These are phyloP conservation scores for Alternaria conjuncta DNA, from an alignment of 2,329 filamentous ascomycete species.

Conservation along the genomic window DNA sequence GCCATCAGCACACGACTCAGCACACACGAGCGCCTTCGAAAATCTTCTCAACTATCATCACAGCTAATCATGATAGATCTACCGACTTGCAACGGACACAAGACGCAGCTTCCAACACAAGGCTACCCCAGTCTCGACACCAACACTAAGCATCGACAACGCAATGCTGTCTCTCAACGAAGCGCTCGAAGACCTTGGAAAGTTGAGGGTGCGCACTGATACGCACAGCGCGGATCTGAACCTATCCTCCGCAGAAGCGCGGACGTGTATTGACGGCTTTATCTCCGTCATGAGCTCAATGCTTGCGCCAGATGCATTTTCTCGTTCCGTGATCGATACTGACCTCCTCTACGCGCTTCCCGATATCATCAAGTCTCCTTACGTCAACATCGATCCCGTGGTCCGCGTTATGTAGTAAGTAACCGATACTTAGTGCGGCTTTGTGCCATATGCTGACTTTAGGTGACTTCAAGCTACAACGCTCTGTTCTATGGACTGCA, in stretches of 20 bases:
- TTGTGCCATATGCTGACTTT: not conserved
- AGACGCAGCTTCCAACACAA: conserved; percentile 31
- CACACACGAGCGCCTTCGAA: not conserved
- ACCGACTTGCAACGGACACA: conserved; percentile 34
- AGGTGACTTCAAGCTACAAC: conserved; percentile 18
- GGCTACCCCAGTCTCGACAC: conserved; percentile 26
- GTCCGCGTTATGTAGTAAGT: conserved; percentile 30
- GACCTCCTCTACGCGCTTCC: conserved; percentile 29
- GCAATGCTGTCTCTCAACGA: conserved; percentile 37
- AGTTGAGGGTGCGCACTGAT: conserved; percentile 28
- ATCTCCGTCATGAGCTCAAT: conserved; percentile 17
- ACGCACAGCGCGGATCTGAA: conserved; percentile 14
- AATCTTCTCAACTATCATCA: not conserved
- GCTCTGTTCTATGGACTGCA: conserved; percentile 35
- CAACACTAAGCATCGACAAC: conserved; percentile 28
- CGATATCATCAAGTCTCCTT: conserved; percentile 34
- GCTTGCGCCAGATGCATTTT: conserved; percentile 29
- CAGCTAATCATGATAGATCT: conserved; percentile 29
- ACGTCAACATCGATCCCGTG: conserved; percentile 32
- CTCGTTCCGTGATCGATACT: conserved; percentile 16
- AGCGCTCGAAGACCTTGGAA: conserved; percentile 35
- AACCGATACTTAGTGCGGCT: too few relatives aligned
- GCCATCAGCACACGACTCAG: not conserved
- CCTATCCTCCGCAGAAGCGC: conserved; percentile 24
- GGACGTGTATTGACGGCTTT: conserved; percentile 31